These are phyloP conservation scores for Solanum clarkiae DNA, from an alignment of 257 asterid species.

Conservation along the genomic window DNA sequence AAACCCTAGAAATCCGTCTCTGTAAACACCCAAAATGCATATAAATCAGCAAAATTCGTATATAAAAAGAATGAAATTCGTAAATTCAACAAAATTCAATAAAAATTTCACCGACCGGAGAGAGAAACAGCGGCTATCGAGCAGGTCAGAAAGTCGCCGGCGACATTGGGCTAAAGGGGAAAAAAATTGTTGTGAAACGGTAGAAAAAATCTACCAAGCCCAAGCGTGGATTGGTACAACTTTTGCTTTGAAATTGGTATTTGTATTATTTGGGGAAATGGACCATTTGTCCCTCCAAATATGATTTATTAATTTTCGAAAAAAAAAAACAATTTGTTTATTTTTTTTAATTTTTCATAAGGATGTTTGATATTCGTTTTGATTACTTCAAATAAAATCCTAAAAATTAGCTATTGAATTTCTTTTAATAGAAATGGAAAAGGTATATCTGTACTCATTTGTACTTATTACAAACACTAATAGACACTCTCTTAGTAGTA, in stretches of 20 bases:
- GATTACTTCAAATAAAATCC: too few species aligned
- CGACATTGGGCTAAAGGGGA: not conserved
- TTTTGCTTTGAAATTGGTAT: not conserved
- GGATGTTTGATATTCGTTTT: not conserved
- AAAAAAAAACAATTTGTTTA: too few species aligned
- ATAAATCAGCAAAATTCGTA: not conserved
- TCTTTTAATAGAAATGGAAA: too few species aligned
- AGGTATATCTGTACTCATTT: too few species aligned
- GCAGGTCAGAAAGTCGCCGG: not conserved
- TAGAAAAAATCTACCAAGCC: not conserved
- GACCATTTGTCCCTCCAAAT: not conserved
- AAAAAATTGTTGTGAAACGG: not conserved
- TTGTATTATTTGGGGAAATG: not conserved
- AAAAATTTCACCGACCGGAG: not conserved
- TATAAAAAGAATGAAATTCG: not conserved
- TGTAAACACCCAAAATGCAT: not conserved
- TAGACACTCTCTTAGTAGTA: too few species aligned
- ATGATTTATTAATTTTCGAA: too few species aligned
- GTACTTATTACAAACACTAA: too few species aligned
- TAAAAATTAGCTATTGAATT: too few species aligned
- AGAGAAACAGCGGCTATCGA: not conserved
- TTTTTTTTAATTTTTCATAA: not conserved
- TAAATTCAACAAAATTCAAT: not conserved
- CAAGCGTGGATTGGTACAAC: not conserved
- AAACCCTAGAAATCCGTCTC: conserved; percentile 4